Evolutionary conservation across 225 moss, liverwort and hornwort species (phyloP).

Genomic region (Antitrichia curtipendula): DNA sequence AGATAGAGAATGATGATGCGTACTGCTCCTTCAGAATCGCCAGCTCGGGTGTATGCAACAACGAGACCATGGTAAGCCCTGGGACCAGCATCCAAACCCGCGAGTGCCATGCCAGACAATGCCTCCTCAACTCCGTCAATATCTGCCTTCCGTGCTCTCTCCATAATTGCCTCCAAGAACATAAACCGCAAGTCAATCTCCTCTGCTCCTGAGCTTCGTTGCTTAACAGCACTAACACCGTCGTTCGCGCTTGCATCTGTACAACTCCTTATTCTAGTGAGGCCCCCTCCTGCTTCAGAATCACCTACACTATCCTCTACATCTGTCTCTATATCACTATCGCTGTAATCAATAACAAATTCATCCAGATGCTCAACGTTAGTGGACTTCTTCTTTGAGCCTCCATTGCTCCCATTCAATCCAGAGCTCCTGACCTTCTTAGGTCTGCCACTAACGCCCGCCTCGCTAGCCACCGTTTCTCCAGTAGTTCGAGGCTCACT

Average conservation of each 20-base stretch:
- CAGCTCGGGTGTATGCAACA: slow-evolving; percentile 58
- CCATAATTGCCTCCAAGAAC: slow-evolving; percentile 93
- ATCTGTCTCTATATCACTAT: slow-evolving; percentile 23
- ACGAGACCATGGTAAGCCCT: slow-evolving; percentile 81
- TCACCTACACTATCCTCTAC: slow-evolving; percentile 8
- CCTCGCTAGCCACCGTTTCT: slow-evolving; percentile 3
- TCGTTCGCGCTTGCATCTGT: neutral
- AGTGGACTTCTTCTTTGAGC: slow-evolving; percentile 12
- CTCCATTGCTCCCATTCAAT: slow-evolving; percentile 10
- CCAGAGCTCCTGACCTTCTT: neutral
- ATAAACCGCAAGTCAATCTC: slow-evolving; percentile 72
- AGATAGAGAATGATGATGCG: neutral
- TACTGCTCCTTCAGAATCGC: slow-evolving; percentile 87
- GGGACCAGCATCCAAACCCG: slow-evolving; percentile 81
- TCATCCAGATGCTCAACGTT: slow-evolving; percentile 8
- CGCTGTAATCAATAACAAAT: slow-evolving; percentile 22
- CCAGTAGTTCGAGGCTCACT: neutral
- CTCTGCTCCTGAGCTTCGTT: slow-evolving; percentile 27
- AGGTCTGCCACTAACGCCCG: slow-evolving; percentile 11
- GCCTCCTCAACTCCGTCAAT: slow-evolving; percentile 92
- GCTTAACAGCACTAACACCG: neutral
- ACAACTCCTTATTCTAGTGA: neutral
- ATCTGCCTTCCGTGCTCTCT: slow-evolving; percentile 60
- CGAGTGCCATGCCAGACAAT: slow-evolving; percentile 66
- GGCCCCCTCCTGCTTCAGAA: neutral